Evolutionary conservation across 2,329 filamentous ascomycete genomes (phyloP).

Genomic region (Lachnellula suecica): DNA sequence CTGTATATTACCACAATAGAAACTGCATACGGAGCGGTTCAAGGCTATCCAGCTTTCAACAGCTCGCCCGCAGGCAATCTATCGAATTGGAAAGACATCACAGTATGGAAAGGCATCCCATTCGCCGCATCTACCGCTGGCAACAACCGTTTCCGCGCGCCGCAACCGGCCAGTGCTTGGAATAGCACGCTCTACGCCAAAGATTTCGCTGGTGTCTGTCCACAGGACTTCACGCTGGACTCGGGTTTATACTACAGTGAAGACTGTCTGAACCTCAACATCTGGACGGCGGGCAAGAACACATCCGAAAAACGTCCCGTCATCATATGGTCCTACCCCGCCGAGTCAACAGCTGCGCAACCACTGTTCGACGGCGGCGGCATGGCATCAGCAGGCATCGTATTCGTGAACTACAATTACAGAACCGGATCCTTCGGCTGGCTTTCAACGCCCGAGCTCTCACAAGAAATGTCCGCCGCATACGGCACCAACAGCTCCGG

Average conservation of each 20-base stretch:
- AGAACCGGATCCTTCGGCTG: conserved; percentile 62
- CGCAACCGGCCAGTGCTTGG: conserved; percentile 26
- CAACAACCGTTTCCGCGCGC: conserved; percentile 36
- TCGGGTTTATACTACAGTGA: conserved; percentile 29
- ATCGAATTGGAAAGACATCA: conserved; percentile 6
- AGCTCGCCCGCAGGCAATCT: conserved; percentile 10
- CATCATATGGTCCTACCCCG: conserved; percentile 34
- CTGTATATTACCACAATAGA: conserved; percentile 14
- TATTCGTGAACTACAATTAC: conserved; percentile 61
- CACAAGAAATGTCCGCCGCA: conserved; percentile 12
- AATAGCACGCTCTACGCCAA: conserved; percentile 26
- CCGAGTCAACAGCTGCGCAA: conserved; percentile 10
- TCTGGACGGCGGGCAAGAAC: conserved; percentile 32
- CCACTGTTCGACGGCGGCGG: conserved; percentile 22
- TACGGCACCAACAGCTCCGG: conserved; percentile 26
- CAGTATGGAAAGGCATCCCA: conserved; percentile 33
- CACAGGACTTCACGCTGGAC: conserved; percentile 21
- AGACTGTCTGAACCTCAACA: conserved; percentile 46
- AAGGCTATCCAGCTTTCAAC: conserved; percentile 15
- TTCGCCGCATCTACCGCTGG: conserved; percentile 40
- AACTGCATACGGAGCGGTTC: conserved; percentile 12
- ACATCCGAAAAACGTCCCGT: conserved; percentile 24
- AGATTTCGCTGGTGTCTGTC: conserved; percentile 29
- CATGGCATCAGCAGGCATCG: conserved; percentile 32
- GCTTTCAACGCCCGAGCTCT: conserved; percentile 42